Evolutionary conservation across 2,329 filamentous ascomycete species (phyloP), one percentile per base, ranked within the genome.

Genomic region (Cryphonectria naterciae): DNA sequence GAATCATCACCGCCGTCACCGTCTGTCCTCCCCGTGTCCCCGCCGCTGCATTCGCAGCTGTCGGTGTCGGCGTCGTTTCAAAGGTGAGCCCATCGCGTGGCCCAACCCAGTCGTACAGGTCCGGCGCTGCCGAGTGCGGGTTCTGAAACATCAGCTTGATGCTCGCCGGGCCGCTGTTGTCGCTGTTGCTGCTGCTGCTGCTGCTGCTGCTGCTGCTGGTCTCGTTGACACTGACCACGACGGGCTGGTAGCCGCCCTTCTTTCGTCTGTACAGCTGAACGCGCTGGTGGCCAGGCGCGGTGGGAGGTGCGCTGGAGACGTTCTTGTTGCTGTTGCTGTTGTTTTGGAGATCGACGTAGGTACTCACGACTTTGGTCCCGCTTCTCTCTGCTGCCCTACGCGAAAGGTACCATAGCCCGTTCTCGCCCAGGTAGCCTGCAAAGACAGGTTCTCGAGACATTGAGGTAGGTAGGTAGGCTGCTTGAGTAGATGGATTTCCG

Each of bases 371-470:
- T 5, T 8, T 39, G 19, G 60, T 63, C 19, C 60, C 37, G 60
- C 15, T 37, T 19, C 32, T 63, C 22, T 25, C 4, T n/a, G 35
- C 60, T n/a, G 17, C 19, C 35, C 37, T 37, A 22, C 13, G 60
- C 35, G 60, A 39, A 11, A 63, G 32, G n/a, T 46, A 43, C 61
- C 61, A 64, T 11, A 46, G 61, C 22, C n/a, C 37, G n/a, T 64
- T 17, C 22, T n/a, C 61, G n/a, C 39, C 39, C 37, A 46, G 39
- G 39, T 46, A 46, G 8, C 61, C 61, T 5, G 22, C 37, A n/a
- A 46, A 15, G 61, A 64, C 61, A 15, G 61, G 39, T 28, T 64
- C 11, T 46, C 41, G 35, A 43, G 61, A 64, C 39, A 64, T 64
- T 19, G 15, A 41, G 32, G 7, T n/a, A 35, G 17, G 35, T 15